These are phyloP conservation scores for Ormosia emarginata DNA, from an alignment of 306 rosid genomes.

Conservation along the genomic window DNA sequence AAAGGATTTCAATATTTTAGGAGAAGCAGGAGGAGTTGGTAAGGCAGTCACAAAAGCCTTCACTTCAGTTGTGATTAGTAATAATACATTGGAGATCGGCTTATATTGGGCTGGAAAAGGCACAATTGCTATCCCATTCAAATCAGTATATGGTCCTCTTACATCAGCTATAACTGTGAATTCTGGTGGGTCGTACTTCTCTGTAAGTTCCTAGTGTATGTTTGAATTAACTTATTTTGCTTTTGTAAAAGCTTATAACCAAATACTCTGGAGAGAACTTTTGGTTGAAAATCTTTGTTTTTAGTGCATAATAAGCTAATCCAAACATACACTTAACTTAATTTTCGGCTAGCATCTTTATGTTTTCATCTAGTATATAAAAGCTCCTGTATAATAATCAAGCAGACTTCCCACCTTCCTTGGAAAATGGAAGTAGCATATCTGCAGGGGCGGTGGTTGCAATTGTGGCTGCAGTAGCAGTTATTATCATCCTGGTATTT, in stretches of 20 bases:
- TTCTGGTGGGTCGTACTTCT: constrained; percentile 36
- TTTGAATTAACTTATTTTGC: too few species aligned
- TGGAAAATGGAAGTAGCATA: constrained; percentile 22
- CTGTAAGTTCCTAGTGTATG: neutral
- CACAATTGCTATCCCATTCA: constrained; percentile 38
- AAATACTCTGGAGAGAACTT: too few species aligned
- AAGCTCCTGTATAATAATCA: neutral
- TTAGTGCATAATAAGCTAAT: too few species aligned
- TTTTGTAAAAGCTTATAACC: too few species aligned
- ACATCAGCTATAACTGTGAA: constrained; percentile 58
- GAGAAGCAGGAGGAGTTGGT: constrained; percentile 39
- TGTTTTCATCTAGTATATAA: neutral
- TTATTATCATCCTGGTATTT: constrained; percentile 23
- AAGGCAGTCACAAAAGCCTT: neutral
- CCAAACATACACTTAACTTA: neutral
- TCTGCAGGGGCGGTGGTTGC: constrained; percentile 36
- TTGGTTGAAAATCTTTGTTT: too few species aligned
- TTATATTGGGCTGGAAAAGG: constrained; percentile 71
- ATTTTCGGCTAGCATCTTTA: neutral
- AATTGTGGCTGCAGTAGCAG: constrained; percentile 34
- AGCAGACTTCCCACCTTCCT: constrained; percentile 28
- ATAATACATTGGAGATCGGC: constrained; percentile 47
- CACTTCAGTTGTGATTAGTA: constrained; percentile 20
- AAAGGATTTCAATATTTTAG: constrained; percentile 56
- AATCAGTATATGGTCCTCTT: constrained; percentile 67